A percentile compares a stretch with the other conserved stretches of the same genome.
Evolutionary conservation across 1,139 yeast genomes (phyloP).

Genomic region (Suhomyces panamericanus): DNA sequence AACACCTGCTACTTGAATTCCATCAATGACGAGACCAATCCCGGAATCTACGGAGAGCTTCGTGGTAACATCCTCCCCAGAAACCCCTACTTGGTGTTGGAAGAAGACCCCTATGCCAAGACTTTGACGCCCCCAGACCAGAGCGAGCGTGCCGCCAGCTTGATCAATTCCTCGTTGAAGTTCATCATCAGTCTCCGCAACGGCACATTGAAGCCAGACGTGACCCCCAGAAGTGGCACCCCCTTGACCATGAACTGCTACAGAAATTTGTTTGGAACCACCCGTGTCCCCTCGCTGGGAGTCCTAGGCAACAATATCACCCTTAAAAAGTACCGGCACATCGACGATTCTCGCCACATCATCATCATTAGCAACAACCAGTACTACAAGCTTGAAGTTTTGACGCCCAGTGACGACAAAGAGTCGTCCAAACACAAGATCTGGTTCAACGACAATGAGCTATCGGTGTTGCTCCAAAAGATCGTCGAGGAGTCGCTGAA

Average conservation of each 20-base stretch:
- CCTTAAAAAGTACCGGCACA: slow-evolving; percentile 28
- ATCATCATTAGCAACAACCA: slow-evolving; percentile 62
- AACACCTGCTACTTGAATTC: slow-evolving; percentile 57
- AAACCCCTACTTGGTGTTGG: slow-evolving; percentile 70
- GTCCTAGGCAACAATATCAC: slow-evolving; percentile 25
- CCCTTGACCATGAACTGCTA: slow-evolving; percentile 70
- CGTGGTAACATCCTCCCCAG: slow-evolving; percentile 69
- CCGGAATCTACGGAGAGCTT: slow-evolving; percentile 65
- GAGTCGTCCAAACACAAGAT: slow-evolving; percentile 29
- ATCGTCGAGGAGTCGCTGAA: slow-evolving; percentile 48
- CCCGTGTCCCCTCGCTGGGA: slow-evolving; percentile 50
- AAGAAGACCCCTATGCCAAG: slow-evolving; percentile 65
- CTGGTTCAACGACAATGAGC: slow-evolving; percentile 57
- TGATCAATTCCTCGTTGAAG: slow-evolving; percentile 64
- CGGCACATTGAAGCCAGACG: slow-evolving; percentile 56
- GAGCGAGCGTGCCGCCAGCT: slow-evolving; percentile 63
- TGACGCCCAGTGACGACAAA: slow-evolving; percentile 39
- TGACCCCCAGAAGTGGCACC: slow-evolving; percentile 48
- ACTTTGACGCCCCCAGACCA: slow-evolving; percentile 64
- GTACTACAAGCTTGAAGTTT: slow-evolving; percentile 60
- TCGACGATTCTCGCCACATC: slow-evolving; percentile 48
- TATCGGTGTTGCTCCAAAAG: slow-evolving; percentile 49
- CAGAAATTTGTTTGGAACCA: slow-evolving; percentile 63
- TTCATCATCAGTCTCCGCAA: slow-evolving; percentile 60
- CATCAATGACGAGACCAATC: slow-evolving; percentile 58